Base-by-base conservation (phyloP, 148 eudicot species). In the Chenopodium album region DNA sequence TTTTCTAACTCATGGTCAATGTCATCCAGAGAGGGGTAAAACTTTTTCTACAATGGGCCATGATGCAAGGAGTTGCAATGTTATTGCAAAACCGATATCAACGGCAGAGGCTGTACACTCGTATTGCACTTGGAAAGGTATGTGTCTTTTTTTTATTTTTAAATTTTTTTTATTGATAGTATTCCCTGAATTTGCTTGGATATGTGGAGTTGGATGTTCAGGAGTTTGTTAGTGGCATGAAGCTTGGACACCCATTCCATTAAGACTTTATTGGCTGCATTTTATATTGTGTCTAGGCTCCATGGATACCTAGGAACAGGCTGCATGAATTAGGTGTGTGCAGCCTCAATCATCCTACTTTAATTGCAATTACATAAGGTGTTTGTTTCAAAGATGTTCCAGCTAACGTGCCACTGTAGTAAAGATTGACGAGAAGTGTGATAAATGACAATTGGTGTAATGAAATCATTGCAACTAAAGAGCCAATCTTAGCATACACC, bases 1-100 rank as follows among this genome's bases (percentile, higher is more conserved):
- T 65, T 23, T n/a, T 81, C 17, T 60, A 41, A 80, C 71, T 76
- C 41, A 20, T 80, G 77, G 44, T 67, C 31, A 26, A 71, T 77
- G 76, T 82, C 59, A 26, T 86, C 87, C 94, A 94, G 98, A 90
- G 80, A 90, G 98, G 99, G 75, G 94, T 96, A 59, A 88, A 91
- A 50, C 94, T 96, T 50, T 96, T 96, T 81, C 85, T 96, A 79
- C 86, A 88, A 78, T 96, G 98, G 98, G 98, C 99, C 68, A 91
- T 94, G 85, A 90, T 96, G 97, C 99, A 96, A 90, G 99, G 98
- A 82, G 86, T 96, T 82, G 94, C 97, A 66, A 96, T 96, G 99
- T 91, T 96, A 74, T 84, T 94, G 81, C 99, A 96, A 82, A 96
- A 96, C 76, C 88, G 95, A 85, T 96, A 96, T 87, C 99, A 96